Evolutionary conservation across 192 early-diverging fungal genomes (phyloP).

Genomic region (Backusella luteola): DNA sequence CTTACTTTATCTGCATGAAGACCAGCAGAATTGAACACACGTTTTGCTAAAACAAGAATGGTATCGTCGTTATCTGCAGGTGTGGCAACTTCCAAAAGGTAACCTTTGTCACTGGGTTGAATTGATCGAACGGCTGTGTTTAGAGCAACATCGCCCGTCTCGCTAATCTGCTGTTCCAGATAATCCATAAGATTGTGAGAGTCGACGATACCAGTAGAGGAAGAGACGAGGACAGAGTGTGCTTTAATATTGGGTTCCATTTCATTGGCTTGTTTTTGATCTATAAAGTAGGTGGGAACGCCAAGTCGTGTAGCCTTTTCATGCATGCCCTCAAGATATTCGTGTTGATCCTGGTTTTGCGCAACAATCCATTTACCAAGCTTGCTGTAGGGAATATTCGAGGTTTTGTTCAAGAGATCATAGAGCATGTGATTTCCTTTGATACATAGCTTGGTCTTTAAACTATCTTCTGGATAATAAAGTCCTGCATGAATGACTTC

Average conservation of each 20-base stretch:
- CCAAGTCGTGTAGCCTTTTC: slow-evolving; percentile 54
- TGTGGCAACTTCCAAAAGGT: slow-evolving; percentile 51
- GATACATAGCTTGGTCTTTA: slow-evolving; percentile 78
- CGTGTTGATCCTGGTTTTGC: slow-evolving; percentile 46
- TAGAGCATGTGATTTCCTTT: slow-evolving; percentile 73
- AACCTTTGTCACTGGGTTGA: slow-evolving; percentile 28
- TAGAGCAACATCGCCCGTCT: slow-evolving; percentile 56
- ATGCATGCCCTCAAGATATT: slow-evolving; percentile 52
- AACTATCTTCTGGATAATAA: slow-evolving; percentile 72
- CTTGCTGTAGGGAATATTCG: slow-evolving; percentile 47
- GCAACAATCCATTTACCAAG: slow-evolving; percentile 85
- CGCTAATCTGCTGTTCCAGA: slow-evolving; percentile 49
- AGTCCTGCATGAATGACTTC: slow-evolving; percentile 90
- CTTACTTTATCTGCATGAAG: slow-evolving; percentile 68
- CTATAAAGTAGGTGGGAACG: slow-evolving; percentile 52
- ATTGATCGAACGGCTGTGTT: slow-evolving; percentile 50
- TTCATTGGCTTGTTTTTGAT: slow-evolving; percentile 28
- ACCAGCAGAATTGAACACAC: slow-evolving; percentile 79
- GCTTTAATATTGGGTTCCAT: slow-evolving; percentile 65
- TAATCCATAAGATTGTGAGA: slow-evolving; percentile 68
- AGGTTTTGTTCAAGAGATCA: slow-evolving; percentile 48
- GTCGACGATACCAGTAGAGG: slow-evolving; percentile 83
- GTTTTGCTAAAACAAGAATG: slow-evolving; percentile 51
- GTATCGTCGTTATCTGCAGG: slow-evolving; percentile 37
- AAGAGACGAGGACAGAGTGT: slow-evolving; percentile 56